Percentiles rank a stretch among this genome's conserved stretches.
These are phyloP conservation scores for Phytophthora sp. DNA, from an alignment of 352 stramenopile species.

Conservation along the genomic window DNA sequence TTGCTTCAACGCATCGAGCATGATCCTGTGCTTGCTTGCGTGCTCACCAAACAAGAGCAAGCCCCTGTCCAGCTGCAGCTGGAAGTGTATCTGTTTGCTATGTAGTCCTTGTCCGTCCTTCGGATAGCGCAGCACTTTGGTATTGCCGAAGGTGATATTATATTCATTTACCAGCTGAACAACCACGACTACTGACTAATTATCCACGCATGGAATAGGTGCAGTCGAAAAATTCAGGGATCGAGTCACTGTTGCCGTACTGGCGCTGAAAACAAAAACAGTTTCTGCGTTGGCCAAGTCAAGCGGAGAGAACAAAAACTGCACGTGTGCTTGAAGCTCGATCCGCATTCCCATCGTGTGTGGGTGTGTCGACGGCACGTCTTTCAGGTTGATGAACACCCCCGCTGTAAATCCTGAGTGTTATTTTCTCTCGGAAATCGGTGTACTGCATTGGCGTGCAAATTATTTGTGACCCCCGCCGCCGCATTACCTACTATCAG, in stretches of 20 bases:
- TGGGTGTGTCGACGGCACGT: conserved; percentile 2
- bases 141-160: too few species aligned
- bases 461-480: conserved; percentile 4
- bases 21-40: too few species aligned
- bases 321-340: too few species aligned
- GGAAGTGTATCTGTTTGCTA: too few species aligned
- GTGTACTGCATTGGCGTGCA: background rate
- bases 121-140: too few species aligned
- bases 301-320: background rate
- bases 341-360: background rate
- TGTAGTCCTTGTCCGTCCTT: too few species aligned
- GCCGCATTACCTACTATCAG: conserved; percentile 10
- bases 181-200: too few species aligned
- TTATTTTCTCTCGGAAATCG: conserved; percentile 9
- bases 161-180: too few species aligned
- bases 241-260: background rate
- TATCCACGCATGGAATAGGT: too few species aligned
- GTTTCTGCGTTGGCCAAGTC: background rate
- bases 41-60: too few species aligned
- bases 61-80: too few species aligned
- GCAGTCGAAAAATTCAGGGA: conserved; percentile 12
- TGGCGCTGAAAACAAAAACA: background rate
- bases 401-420: background rate
- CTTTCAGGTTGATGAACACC: background rate
- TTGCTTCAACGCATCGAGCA: too few species aligned